Evolutionary conservation across 192 early-diverging fungal species (phyloP), one percentile per base, ranked within the genome.

Genomic region (Oehlia diaphana): DNA sequence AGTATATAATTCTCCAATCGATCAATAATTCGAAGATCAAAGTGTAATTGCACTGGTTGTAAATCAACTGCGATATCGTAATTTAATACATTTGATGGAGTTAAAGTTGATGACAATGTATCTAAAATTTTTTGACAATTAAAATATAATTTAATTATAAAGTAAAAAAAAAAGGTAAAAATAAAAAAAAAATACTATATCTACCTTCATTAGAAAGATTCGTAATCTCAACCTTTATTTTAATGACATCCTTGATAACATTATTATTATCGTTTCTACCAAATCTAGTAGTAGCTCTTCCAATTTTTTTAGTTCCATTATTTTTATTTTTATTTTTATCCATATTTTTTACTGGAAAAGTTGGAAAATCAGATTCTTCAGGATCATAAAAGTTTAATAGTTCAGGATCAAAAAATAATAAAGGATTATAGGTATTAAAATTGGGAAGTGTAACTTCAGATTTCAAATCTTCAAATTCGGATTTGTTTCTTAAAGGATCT

Each of bases 11-110:
- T 82, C 71, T 87, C 86, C 64, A 90, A 70, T 65, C 89, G 58
- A 68, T 86, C 80, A 2, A 83, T 70, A 26, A 86, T 86, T 69
- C 83, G 72, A 1, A 87, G 67, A 73, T 90, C 88, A n/a, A 90
- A 8, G 28, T 84, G 80, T 9, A 89, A 37, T 28, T 85, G 86
- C 5, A 88, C 61, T n/a, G 89, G 85, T 58, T 88, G 84, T 10
- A 89, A 80, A 10, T 89, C 86, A 8, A 88, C 74, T 23, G 75
- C 76, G 4, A 86, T 79, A 62, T 89, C 87, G 7, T 80, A 81
- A 64, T 78, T 16, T 53, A 53, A 9, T 23, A 12, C 37, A 70
- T 70, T 70, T 2, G 31, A 16, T 37, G 31, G 16, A 13, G 28
- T 19, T 35, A 33, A 68, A 10, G 33, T 42, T 39, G 68, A 44